Evolutionary conservation across 805 yeast species (phyloP), one percentile per base, ranked within the genome.

Genomic region (Sugiyamaella americana): DNA sequence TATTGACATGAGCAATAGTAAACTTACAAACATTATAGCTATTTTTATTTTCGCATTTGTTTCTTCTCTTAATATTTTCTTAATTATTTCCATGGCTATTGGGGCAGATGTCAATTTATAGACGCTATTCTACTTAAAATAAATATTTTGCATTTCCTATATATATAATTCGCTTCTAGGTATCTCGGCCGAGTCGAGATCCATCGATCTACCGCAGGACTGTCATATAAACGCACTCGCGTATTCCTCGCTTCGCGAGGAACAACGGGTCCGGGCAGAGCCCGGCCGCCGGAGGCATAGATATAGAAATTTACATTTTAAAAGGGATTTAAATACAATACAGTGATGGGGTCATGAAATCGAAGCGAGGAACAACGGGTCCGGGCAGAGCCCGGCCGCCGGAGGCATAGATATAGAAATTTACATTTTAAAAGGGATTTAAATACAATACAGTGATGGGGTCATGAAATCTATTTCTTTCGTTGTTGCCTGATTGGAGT

Each of bases 1-100:
- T 51, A 74, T 72, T 41, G 94, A 86, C 65, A 79, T 83, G 74
- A 82, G 89, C 57, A 85, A 84, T 61, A 77, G 86, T 16, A 70
- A 69, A 8, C 44, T 70, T 30, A 72, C 84, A 39, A 69, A 84
- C 2, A 61, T 71, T 37, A 40, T 69, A 1, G 86, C 93, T 2
- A 59, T 80, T 10, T 48, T 73, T 21, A 75, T 84, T 11, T 87
- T 95, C 87, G 75, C 75, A 0, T 71, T 80, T 20, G 84, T 87
- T 19, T 77, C 88, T 5, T 69, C 78, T 21, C 73, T 87, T 58
- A 87, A 87, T 58, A 67, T 82, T 49, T 87, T 83, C 67, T 70
- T 87, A 57, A 76, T 87, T 13, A 59, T 64, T 29, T 67, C 79
- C 23, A 74, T 72, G 64, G 49, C 70, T 5, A 46, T 69, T 42